Evolutionary conservation across 352 stramenopile species (phyloP).

Genomic region (Globisporangium mamillatum): DNA sequence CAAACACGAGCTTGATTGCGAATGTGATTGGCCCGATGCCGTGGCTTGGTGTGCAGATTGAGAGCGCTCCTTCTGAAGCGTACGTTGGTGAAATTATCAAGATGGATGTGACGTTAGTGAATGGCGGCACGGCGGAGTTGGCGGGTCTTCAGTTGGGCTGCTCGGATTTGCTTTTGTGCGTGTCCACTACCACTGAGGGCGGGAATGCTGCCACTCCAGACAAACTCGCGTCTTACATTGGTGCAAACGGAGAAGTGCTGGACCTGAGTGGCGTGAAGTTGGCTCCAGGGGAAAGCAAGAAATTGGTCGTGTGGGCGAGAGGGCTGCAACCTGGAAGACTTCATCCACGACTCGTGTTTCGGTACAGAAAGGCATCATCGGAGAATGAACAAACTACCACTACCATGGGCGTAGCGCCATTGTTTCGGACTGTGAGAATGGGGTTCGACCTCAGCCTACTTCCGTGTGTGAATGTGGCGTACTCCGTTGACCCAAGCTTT

Average conservation of each 20-base stretch:
- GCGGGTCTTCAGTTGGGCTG: constrained; percentile 60
- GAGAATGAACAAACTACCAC: constrained; percentile 18
- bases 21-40: constrained; percentile 74
- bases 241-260: constrained; percentile 60
- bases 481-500: constrained; percentile 72
- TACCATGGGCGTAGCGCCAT: constrained; percentile 14
- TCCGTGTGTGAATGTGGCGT: constrained; percentile 57
- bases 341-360: constrained; percentile 60
- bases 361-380: constrained; percentile 36
- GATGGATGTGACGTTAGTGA: constrained; percentile 51
- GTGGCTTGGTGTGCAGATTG: constrained; percentile 74
- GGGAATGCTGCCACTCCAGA: constrained; percentile 4
- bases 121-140: constrained; percentile 52
- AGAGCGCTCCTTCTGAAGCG: constrained; percentile 34
- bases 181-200: constrained; percentile 17
- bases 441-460: constrained; percentile 61
- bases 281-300: constrained; percentile 42
- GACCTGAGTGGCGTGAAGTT: constrained; percentile 53
- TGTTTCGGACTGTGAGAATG: constrained; percentile 44
- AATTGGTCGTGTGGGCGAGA: constrained; percentile 55
- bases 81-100: constrained; percentile 67
- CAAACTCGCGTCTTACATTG: constrained; percentile 50
- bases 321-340: constrained; percentile 37
- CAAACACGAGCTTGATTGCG: constrained; percentile 73
- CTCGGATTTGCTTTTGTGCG: constrained; percentile 59